These are phyloP conservation scores for Daldinia grandis DNA, from an alignment of 495 filamentous ascomycete species.

Conservation along the genomic window DNA sequence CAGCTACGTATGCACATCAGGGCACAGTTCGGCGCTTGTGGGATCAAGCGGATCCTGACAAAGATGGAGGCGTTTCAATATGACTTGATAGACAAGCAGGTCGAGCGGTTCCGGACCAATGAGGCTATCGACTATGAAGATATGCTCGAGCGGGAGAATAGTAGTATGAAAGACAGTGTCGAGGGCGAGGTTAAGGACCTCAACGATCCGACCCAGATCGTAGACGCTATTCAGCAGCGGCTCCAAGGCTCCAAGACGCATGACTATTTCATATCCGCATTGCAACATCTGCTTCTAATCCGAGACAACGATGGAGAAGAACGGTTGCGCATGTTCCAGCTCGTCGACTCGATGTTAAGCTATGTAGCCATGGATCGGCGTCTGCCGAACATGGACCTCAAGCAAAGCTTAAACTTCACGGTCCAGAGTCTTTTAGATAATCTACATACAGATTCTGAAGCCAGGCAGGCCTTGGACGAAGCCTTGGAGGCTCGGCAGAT, in stretches of 20 bases:
- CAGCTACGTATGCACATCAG: constrained; percentile 93
- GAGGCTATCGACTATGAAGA: constrained; percentile 99
- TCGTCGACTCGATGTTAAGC: constrained; percentile 96
- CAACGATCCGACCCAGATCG: constrained; percentile 91
- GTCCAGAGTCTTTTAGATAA: constrained; percentile 95
- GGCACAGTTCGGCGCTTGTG: constrained; percentile 95
- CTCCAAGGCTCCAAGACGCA: constrained; percentile 83
- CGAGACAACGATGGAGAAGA: constrained; percentile 94
- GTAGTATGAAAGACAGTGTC: constrained; percentile 86
- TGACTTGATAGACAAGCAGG: constrained; percentile 97
- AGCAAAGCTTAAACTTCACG: constrained; percentile 96
- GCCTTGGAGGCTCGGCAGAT: constrained; percentile 87
- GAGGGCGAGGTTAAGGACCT: constrained; percentile 94
- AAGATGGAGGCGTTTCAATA: constrained; percentile 99
- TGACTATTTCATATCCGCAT: constrained; percentile 94
- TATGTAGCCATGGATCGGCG: constrained; percentile 99
- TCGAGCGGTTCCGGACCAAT: constrained; percentile 91
- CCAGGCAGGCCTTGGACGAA: constrained; percentile 88
- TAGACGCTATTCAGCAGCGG: constrained; percentile 90
- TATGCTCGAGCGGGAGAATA: constrained; percentile 88
- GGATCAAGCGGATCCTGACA: constrained; percentile 89
- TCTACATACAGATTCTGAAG: constrained; percentile 95
- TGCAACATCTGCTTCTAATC: constrained; percentile 95
- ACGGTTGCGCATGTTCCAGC: constrained; percentile 93
- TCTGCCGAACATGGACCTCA: constrained; percentile 94